These are phyloP conservation scores for Aspergillus amoenus DNA, from an alignment of 2,329 filamentous ascomycete species.

Conservation along the genomic window DNA sequence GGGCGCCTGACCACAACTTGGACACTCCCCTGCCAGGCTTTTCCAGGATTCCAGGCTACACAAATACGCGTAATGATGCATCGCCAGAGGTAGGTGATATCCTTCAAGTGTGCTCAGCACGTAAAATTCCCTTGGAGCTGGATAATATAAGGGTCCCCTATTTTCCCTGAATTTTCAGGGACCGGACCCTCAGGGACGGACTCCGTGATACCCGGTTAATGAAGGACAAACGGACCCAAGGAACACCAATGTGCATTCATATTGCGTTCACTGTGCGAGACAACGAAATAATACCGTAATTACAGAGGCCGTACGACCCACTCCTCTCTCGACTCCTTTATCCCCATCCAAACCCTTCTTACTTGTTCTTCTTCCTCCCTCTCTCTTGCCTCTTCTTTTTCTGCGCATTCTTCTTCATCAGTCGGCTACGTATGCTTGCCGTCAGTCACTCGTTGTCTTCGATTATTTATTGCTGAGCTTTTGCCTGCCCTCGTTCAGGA, in stretches of 20 bases:
- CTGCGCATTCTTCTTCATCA: slow-evolving; percentile 5
- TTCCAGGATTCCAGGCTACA: not conserved
- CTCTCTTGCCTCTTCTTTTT: slow-evolving; percentile 9
- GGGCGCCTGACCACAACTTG: not conserved
- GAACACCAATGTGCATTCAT: not conserved
- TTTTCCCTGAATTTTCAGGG: not conserved
- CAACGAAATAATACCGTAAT: not conserved
- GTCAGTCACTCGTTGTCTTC: slow-evolving; percentile 25
- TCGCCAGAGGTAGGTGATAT: not conserved
- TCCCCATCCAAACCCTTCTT: slow-evolving; percentile 14
- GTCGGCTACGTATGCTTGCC: slow-evolving; percentile 18
- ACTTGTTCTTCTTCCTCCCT: slow-evolving; percentile 11
- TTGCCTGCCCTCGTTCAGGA: slow-evolving; percentile 7
- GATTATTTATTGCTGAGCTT: slow-evolving; percentile 5
- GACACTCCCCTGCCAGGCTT: not conserved
- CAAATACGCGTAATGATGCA: not conserved
- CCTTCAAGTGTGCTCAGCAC: not conserved
- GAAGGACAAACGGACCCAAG: not conserved
- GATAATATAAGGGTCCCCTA: not conserved
- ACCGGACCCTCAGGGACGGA: slow-evolving; percentile 3
- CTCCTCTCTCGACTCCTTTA: slow-evolving; percentile 4
- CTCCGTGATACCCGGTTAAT: not conserved
- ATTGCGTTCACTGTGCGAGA: not conserved
- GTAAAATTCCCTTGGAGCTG: not conserved
- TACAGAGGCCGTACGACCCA: not conserved